A percentile compares a stretch with the other conserved stretches of the same genome.
Conservation (phyloP, 345 rosid species). For the Lepidium africanum region DNA sequence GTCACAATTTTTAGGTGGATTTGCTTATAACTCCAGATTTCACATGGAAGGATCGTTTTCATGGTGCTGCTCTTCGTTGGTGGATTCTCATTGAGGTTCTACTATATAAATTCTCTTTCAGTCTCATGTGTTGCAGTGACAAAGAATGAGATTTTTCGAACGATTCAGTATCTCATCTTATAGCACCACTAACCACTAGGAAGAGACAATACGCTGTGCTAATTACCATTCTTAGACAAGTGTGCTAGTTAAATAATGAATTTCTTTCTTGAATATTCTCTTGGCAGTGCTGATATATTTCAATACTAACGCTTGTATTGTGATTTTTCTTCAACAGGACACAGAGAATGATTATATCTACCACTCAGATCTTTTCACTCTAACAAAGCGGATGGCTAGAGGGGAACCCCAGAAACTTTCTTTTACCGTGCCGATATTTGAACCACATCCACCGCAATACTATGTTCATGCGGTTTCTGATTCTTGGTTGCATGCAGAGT, state of each 20-base stretch:
- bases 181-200: neutral
- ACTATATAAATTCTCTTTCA: slow-evolving; percentile 3
- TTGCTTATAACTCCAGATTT: slow-evolving; percentile 77
- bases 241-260: neutral
- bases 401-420: slow-evolving; percentile 89
- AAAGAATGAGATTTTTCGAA: neutral
- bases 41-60: slow-evolving; percentile 91
- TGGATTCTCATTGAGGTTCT: slow-evolving; percentile 94
- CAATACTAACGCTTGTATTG: neutral
- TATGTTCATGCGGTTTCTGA: slow-evolving; percentile 94
- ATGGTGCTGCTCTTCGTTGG: slow-evolving; percentile 88
- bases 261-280: neutral
- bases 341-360: slow-evolving; percentile 94
- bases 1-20: slow-evolving; percentile 55
- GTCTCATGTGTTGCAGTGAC: neutral
- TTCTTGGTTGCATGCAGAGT: slow-evolving; percentile 96
- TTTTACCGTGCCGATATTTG: slow-evolving; percentile 93
- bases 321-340: slow-evolving; percentile 51
- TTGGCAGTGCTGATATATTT: slow-evolving; percentile 2
- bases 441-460: slow-evolving; percentile 97
- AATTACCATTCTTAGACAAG: neutral
- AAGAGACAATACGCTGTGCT: neutral
- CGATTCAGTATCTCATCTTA: neutral
- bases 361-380: slow-evolving; percentile 88
- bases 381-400: slow-evolving; percentile 80